Evolutionary conservation across 352 stramenopile species (phyloP).

Genomic region (Globisporangium heterothallicum): DNA sequence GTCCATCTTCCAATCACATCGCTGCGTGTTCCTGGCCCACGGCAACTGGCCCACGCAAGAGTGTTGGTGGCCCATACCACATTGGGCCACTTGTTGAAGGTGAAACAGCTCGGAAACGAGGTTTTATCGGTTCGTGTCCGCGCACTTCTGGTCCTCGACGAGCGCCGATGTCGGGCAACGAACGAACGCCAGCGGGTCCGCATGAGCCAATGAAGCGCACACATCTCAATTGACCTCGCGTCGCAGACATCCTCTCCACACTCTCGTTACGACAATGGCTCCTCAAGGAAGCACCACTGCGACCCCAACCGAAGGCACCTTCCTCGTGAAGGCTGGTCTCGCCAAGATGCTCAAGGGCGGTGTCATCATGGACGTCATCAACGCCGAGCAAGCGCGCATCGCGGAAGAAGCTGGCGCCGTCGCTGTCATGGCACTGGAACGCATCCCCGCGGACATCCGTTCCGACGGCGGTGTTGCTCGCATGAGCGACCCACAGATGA

Average conservation of each 20-base stretch:
- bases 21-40: constrained; percentile 75
- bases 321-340: constrained; percentile 94
- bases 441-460: constrained; percentile 97
- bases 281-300: constrained; percentile 20
- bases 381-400: constrained; percentile 93
- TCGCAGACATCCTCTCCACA: background rate
- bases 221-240: constrained; percentile 10
- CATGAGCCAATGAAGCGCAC: background rate
- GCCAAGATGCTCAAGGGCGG: constrained; percentile 98
- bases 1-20: constrained; percentile 60
- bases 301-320: constrained; percentile 64
- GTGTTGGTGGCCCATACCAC: background rate
- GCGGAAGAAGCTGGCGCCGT: constrained; percentile 96
- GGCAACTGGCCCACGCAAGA: constrained; percentile 5
- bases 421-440: constrained; percentile 98
- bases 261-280: constrained; percentile 21
- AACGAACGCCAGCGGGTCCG: background rate
- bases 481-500: constrained; percentile 97
- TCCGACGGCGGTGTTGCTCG: constrained; percentile 94
- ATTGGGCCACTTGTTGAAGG: constrained; percentile 12
- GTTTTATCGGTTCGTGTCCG: too few species aligned
- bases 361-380: constrained; percentile 96
- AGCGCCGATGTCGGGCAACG: background rate
- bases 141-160: background rate
- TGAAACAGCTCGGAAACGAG: too few species aligned